These are phyloP conservation scores for Smallanthus sonchifolius DNA, from an alignment of 129 eudicot genomes.

Conservation along the genomic window DNA sequence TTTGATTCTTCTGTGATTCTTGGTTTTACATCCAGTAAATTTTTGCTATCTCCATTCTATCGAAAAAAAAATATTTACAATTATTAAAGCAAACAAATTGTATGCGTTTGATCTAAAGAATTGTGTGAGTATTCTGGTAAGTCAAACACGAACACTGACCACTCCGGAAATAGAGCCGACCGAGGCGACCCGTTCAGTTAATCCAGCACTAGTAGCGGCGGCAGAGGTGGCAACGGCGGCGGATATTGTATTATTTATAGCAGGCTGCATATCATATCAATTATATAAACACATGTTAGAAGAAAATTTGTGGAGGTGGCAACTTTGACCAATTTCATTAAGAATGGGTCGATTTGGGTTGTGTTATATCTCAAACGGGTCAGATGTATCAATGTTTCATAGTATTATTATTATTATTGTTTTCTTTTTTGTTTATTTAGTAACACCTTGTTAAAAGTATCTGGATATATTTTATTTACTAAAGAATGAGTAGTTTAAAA, in stretches of 20 bases:
- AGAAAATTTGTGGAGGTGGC: neutral
- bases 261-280: conserved; percentile 45
- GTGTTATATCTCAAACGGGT: neutral
- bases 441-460: no score
- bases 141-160: conserved; percentile 36
- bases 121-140: neutral
- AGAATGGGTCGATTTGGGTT: neutral
- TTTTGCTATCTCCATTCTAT: conserved; percentile 78
- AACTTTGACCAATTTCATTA: neutral
- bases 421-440: no score
- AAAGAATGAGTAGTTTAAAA: no score
- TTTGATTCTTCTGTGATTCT: conserved; percentile 74
- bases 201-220: conserved; percentile 65
- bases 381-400: no score
- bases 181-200: conserved; percentile 65
- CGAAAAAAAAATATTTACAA: conserved; percentile 13
- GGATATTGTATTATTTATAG: conserved; percentile 52
- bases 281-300: neutral
- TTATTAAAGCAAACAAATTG: neutral
- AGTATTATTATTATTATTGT: no score
- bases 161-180: conserved; percentile 56
- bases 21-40: conserved; percentile 71
- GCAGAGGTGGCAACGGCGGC: conserved; percentile 51
- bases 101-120: neutral
- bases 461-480: no score